phyloP scores from a whole-genome alignment of 1,139 yeast species.

The Debaryomycetaceae sp. region DNA sequence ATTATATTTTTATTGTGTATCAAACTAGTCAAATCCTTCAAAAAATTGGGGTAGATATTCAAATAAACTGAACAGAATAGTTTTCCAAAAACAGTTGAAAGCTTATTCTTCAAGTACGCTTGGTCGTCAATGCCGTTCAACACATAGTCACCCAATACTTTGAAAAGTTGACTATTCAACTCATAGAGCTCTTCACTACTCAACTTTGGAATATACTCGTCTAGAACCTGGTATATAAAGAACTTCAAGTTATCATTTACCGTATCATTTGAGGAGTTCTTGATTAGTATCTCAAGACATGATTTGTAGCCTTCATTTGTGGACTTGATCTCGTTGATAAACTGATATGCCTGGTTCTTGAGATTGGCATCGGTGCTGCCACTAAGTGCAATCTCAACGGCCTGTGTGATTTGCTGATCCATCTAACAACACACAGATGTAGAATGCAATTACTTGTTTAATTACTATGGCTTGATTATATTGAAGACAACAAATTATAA shows the following conservation, averaged over 20 bases:
- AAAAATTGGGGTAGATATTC: constrained; percentile 60
- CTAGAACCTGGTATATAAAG: constrained; percentile 79
- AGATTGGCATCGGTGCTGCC: constrained; percentile 67
- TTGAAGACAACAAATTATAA: background rate
- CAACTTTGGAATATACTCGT: constrained; percentile 56
- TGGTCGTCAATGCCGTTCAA: constrained; percentile 45
- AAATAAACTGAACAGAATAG: constrained; percentile 68
- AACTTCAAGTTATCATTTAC: constrained; percentile 60
- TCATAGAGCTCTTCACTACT: constrained; percentile 42
- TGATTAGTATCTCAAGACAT: constrained; percentile 59
- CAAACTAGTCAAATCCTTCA: constrained; percentile 56
- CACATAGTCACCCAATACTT: constrained; percentile 31
- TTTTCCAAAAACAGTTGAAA: constrained; percentile 69
- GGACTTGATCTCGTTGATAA: constrained; percentile 69
- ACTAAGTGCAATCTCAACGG: constrained; percentile 84
- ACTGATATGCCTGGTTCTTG: constrained; percentile 81
- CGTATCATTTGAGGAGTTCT: constrained; percentile 15
- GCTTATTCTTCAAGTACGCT: constrained; percentile 68
- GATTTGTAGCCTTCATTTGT: constrained; percentile 80
- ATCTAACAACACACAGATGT: constrained; percentile 25
- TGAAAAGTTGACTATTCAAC: constrained; percentile 42
- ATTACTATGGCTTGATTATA: background rate
- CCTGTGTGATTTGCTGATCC: constrained; percentile 90
- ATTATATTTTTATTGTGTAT: constrained; percentile 33
- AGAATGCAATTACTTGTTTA: background rate